phyloP scores from a whole-genome alignment of 2,329 filamentous ascomycete genomes.

The Ascochyta pisi region DNA sequence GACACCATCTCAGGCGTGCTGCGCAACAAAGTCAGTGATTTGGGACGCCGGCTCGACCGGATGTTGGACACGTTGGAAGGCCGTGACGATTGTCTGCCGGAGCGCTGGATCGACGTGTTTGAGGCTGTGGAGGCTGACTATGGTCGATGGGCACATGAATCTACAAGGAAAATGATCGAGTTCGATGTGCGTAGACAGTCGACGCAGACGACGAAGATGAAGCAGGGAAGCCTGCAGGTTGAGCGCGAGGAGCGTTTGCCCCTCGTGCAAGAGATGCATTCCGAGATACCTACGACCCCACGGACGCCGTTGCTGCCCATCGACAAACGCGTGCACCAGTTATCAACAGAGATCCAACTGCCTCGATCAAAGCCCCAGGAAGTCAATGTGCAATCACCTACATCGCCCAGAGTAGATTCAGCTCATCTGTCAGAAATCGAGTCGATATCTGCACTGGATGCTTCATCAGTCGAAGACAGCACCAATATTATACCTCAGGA shows the following conservation, averaged over 20 bases:
- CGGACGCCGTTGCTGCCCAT: constrained; percentile 3
- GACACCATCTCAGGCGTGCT: constrained; percentile 66
- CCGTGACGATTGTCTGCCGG: constrained; percentile 80
- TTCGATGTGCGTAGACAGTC: constrained; percentile 57
- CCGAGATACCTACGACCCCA: constrained; percentile 9
- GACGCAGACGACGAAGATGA: constrained; percentile 8
- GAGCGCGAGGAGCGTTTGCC: constrained; percentile 1
- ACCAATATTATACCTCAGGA: background rate
- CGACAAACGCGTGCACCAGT: constrained; percentile 10
- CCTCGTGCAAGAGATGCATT: constrained; percentile 16
- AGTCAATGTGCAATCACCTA: background rate
- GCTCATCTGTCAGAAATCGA: background rate
- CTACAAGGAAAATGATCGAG: constrained; percentile 75
- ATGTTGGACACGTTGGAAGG: constrained; percentile 90
- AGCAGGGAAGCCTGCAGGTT: constrained; percentile 11
- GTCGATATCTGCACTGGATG: background rate
- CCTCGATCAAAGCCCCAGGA: background rate
- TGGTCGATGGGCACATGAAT: constrained; percentile 79
- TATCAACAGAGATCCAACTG: constrained; percentile 8
- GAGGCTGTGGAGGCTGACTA: constrained; percentile 81
- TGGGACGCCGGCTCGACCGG: constrained; percentile 77
- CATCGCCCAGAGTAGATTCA: background rate
- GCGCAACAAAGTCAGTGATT: constrained; percentile 70
- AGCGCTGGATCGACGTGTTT: constrained; percentile 85
- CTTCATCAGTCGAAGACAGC: background rate